phyloP scores from a whole-genome alignment of 2,329 filamentous ascomycete species.

The Fusarium nelsonii region DNA sequence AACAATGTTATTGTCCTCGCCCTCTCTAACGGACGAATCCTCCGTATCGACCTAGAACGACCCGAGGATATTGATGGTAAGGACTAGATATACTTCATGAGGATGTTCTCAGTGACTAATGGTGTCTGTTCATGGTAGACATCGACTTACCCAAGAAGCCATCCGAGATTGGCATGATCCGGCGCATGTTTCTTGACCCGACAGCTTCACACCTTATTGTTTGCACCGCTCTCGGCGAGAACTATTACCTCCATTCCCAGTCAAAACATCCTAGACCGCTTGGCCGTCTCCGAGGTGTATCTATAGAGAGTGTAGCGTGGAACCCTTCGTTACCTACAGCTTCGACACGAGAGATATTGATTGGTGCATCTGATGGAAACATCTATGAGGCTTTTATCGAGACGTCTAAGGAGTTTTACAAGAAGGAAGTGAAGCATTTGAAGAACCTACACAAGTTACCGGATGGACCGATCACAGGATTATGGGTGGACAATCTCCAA shows the following conservation, averaged over 20 bases:
- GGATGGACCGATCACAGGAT: conserved; percentile 84
- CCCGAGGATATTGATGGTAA: conserved; percentile 94
- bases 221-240: conserved; percentile 91
- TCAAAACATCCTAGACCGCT: conserved; percentile 88
- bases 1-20: conserved; percentile 97
- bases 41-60: conserved; percentile 93
- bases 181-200: conserved; percentile 96
- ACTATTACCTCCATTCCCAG: conserved; percentile 97
- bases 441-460: conserved; percentile 85
- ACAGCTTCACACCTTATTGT: conserved; percentile 95
- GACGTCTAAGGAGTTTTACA: conserved; percentile 92
- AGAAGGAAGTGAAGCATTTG: conserved; percentile 92
- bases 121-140: conserved; percentile 65
- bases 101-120: conserved; percentile 24
- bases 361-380: conserved; percentile 93
- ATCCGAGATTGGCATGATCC: conserved; percentile 90
- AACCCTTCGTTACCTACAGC: conserved; percentile 93
- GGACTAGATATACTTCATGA: conserved; percentile 22
- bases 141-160: conserved; percentile 96
- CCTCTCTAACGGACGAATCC: conserved; percentile 89
- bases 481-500: conserved; percentile 83
- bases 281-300: conserved; percentile 84
- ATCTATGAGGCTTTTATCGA: conserved; percentile 97
- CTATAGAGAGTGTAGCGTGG: conserved; percentile 93
- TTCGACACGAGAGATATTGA: conserved; percentile 91